Evolutionary conservation across 1,284 basidiomycete species (phyloP).

Genomic region (Leccinum huronense): DNA sequence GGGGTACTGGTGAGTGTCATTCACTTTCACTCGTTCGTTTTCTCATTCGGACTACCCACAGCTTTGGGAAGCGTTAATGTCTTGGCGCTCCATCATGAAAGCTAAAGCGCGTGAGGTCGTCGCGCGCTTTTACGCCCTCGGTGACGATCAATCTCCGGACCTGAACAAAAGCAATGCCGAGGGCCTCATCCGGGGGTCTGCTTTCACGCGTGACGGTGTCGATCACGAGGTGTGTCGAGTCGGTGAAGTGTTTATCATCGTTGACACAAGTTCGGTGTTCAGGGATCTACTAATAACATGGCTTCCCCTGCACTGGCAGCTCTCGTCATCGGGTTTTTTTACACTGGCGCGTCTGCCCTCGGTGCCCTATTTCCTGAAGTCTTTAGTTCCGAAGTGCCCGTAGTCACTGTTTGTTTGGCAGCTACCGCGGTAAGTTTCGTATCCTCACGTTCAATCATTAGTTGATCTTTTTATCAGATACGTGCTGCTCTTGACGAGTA

Average conservation of each 20-base stretch:
- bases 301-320: not conserved
- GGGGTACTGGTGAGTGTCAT: not conserved
- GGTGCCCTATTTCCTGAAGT: not conserved
- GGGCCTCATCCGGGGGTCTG: not conserved
- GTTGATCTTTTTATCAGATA: not conserved
- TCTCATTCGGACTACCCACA: not conserved
- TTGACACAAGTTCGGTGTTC: no score
- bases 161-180: not conserved
- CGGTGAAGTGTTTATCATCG: no score
- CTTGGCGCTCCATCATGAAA: not conserved
- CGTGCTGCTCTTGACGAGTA: slow-evolving; percentile 2
- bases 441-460: not conserved
- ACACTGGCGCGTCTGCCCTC: not conserved
- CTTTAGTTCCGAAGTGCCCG: not conserved
- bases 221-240: not conserved
- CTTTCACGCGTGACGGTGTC: not conserved
- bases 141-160: not conserved
- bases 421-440: not conserved
- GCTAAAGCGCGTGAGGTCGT: not conserved
- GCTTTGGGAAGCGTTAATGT: not conserved
- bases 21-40: not conserved
- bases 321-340: slow-evolving; percentile 1
- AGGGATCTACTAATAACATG: not conserved
- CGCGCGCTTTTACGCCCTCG: not conserved
- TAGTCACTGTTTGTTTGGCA: not conserved